phyloP scores from a whole-genome alignment of 306 rosid species.

The Dalbergia cochinchinensis region DNA sequence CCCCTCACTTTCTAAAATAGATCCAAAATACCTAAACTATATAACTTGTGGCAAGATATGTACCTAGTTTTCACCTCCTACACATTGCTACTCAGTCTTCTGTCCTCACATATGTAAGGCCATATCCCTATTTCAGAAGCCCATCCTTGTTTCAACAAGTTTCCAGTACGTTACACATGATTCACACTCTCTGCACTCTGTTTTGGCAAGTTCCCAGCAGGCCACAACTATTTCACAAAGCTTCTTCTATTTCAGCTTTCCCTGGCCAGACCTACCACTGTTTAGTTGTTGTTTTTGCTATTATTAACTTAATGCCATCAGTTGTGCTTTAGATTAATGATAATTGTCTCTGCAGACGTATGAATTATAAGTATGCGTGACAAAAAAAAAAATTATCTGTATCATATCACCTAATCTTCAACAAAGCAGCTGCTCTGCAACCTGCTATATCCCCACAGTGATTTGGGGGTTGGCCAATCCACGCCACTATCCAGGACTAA shows the following conservation, averaged over 20 bases:
- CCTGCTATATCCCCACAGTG: background rate
- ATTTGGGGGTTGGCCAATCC: background rate
- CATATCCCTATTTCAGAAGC: background rate
- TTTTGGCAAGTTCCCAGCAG: background rate
- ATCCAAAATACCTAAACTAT: constrained; percentile 15
- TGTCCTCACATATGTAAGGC: background rate
- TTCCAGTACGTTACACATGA: background rate
- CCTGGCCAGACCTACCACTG: constrained; percentile 4
- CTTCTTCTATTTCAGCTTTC: constrained; percentile 13
- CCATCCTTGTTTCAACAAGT: background rate
- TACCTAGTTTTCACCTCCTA: background rate
- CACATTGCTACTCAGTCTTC: background rate
- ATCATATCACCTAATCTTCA: background rate
- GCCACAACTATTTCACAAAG: background rate
- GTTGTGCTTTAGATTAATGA: background rate
- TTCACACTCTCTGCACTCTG: too few species aligned
- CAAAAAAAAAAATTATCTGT: background rate
- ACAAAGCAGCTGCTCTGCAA: background rate
- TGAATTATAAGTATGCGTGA: background rate
- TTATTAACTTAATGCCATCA: background rate
- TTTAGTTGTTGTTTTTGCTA: background rate
- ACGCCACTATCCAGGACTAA: background rate
- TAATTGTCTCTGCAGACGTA: background rate
- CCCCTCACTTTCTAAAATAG: background rate
- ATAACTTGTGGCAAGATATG: constrained; percentile 5